Percentiles rank a stretch among this genome's conserved stretches.
These are phyloP conservation scores for Yamadazyma sp. DNA, from an alignment of 1,139 yeast species.

Conservation along the genomic window DNA sequence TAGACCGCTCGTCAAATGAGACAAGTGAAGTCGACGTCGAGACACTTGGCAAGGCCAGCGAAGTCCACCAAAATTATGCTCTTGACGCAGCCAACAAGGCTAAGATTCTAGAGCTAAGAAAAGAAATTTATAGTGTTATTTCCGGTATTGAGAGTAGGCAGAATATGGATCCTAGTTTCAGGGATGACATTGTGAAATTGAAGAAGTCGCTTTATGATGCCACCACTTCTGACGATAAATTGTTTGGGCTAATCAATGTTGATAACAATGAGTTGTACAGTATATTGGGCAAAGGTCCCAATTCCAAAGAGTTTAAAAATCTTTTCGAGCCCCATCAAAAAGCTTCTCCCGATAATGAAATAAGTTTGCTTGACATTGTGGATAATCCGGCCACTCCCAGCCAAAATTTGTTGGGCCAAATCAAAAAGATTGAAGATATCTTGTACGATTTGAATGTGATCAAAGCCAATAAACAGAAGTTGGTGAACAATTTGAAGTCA, in stretches of 20 bases:
- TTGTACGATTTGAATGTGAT: constrained; percentile 45
- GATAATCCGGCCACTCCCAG: constrained; percentile 29
- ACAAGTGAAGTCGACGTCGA: constrained; percentile 16
- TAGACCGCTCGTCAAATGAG: constrained; percentile 6
- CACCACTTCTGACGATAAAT: constrained; percentile 60
- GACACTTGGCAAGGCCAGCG: constrained; percentile 23
- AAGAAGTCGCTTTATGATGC: constrained; percentile 72
- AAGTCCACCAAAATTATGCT: constrained; percentile 23
- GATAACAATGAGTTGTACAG: constrained; percentile 27
- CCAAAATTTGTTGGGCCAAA: constrained; percentile 30
- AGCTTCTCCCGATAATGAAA: constrained; percentile 24
- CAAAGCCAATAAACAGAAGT: constrained; percentile 59
- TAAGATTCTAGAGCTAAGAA: constrained; percentile 29
- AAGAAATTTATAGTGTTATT: constrained; percentile 41
- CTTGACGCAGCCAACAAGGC: constrained; percentile 26
- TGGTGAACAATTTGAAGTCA: constrained; percentile 65
- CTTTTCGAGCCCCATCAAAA: constrained; percentile 23
- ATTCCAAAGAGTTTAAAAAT: constrained; percentile 30
- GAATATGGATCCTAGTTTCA: constrained; percentile 16
- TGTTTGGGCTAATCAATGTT: constrained; percentile 39
- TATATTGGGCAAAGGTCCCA: constrained; percentile 33
- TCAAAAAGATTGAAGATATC: constrained; percentile 47
- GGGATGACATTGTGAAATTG: constrained; percentile 54
- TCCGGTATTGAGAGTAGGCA: constrained; percentile 34
- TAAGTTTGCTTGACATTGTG: constrained; percentile 58